Base-by-base conservation (phyloP, 352 stramenopile species). In the Phytophthora parvispora region DNA sequence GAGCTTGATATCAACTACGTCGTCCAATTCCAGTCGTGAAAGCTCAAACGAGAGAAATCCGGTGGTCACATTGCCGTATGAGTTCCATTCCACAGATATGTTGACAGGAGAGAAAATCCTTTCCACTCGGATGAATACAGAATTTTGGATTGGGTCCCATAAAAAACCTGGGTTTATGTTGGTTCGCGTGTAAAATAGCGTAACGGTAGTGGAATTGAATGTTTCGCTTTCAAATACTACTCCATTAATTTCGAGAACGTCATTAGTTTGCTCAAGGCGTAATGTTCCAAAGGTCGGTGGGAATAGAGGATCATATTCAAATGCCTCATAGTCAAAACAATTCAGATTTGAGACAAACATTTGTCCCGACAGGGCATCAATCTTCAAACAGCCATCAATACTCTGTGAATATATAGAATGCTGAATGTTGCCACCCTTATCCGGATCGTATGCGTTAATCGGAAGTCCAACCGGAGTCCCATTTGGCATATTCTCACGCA, bases 291-390 rank as follows among this genome's bases (percentile, higher is more conserved):
- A 40, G 18, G 32, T 40, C 13, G 61, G 49, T 3, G 13, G 6
- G 18, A 52, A 1, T 24, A 81, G 38, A 13, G 67, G 12, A 24
- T 82, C 67, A 48, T 72, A 90, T 1, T 43, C 6, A 29, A 87
- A 73, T 4, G 58, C 51, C 34, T 90, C 82, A 27, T 87, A 88
- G 38, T 90, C 82, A 40, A 90, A 86, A 27, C 82, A 90, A 2
- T 60, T 63, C 20, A 43, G 38, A 27, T 64, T 78, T 12, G 51
- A 58, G 18, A 90, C 69, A 20, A 24, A 82, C 9, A 90, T 10
- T 54, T 87, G 82, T 2, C 82, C 82, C 10, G 77, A 69, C n/a
- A 25, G 24, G 22, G 63, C 8, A 12, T 77, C 72, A 27, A 88
- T 78, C 24, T 73, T 52, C 24, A 88, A 59, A 24, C 82, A 90